Evolutionary conservation across 257 asterid genomes (phyloP), one percentile per base, ranked within the genome.

Genomic region (Solanum dulcamara): DNA sequence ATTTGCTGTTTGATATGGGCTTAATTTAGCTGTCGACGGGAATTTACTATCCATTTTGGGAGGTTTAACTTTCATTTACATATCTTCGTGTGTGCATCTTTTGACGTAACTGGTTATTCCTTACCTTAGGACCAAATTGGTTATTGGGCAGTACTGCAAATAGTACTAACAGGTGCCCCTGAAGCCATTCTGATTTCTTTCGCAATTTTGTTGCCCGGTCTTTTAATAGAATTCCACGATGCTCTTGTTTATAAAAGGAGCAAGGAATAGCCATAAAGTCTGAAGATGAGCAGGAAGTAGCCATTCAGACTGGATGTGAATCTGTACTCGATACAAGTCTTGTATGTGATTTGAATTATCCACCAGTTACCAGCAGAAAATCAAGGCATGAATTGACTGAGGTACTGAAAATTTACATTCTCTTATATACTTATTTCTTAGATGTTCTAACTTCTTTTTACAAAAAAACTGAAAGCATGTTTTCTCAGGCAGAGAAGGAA

Each of bases 401-500:
- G 97, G 96, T 93, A 87, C 53, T 17, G 55, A 42, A 83, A 46
- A 22, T 26, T 28, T 14, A 55, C 50, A 13, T 10, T 40, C 26
- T 33, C 77, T 22, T 30, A 10, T 30, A 10, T 2, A 62, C 48
- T 81, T 30, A 84, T 64, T 26, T n/a, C 83, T 4, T 22, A 50
- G 57, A 15, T 22, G n/a, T 12, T 28, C 33, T 22, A 38, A 22
- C 9, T 50, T 37, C n/a, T 33, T 68, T 24, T 67, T 55, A 44
- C n/a, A n/a, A n/a, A n/a, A n/a, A n/a, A n/a, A n/a, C 60, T 62
- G 37, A n/a, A 32, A 57, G 46, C 62, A 79, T 35, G 32, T 28
- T 86, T 17, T 33, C 81, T 84, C 87, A 94, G 99, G 95, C 87
- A 35, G 98, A 95, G 87, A 93, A 87, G 84, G 95, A 94, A 89